A percentile compares a stretch with the other conserved stretches of the same genome.
Evolutionary conservation across 2,329 filamentous ascomycete genomes (phyloP).

Genomic region (Penicillium fuscoglaucum): DNA sequence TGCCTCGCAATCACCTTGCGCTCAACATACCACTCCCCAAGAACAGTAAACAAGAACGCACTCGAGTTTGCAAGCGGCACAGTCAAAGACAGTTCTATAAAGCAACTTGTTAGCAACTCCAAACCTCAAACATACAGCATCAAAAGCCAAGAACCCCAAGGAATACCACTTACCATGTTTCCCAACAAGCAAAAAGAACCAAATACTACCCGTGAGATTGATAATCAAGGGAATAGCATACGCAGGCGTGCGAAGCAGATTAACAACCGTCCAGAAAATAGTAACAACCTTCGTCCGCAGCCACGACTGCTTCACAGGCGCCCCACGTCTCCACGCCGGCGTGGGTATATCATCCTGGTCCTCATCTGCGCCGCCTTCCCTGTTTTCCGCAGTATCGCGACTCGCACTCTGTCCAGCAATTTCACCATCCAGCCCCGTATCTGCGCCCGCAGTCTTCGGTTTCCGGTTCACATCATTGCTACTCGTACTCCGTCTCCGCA

Average conservation of each 20-base stretch:
- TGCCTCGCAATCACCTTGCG: constrained; percentile 85
- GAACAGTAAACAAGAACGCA: constrained; percentile 91
- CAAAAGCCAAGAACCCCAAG: neutral
- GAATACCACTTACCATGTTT: constrained; percentile 69
- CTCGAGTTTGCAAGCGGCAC: constrained; percentile 93
- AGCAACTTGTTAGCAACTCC: neutral
- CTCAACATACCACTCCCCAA: constrained; percentile 94
- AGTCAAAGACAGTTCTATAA: constrained; percentile 79
- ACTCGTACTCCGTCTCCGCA: constrained; percentile 19
- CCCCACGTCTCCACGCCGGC: constrained; percentile 33
- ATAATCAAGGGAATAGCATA: constrained; percentile 83
- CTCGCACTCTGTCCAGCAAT: constrained; percentile 44
- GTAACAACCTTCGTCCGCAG: constrained; percentile 63
- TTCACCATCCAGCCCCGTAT: constrained; percentile 31
- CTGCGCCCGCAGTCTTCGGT: constrained; percentile 43
- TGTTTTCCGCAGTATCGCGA: constrained; percentile 3
- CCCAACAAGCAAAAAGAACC: constrained; percentile 95
- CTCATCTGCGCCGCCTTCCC: constrained; percentile 13
- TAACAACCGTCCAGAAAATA: constrained; percentile 71
- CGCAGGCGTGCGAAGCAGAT: constrained; percentile 74
- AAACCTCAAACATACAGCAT: neutral
- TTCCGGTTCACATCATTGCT: constrained; percentile 11
- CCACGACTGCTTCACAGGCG: constrained; percentile 48
- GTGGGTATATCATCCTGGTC: constrained; percentile 21
- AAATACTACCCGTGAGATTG: constrained; percentile 89